phyloP scores from a whole-genome alignment of 805 yeast genomes.

The Ogataea pignaliae region DNA sequence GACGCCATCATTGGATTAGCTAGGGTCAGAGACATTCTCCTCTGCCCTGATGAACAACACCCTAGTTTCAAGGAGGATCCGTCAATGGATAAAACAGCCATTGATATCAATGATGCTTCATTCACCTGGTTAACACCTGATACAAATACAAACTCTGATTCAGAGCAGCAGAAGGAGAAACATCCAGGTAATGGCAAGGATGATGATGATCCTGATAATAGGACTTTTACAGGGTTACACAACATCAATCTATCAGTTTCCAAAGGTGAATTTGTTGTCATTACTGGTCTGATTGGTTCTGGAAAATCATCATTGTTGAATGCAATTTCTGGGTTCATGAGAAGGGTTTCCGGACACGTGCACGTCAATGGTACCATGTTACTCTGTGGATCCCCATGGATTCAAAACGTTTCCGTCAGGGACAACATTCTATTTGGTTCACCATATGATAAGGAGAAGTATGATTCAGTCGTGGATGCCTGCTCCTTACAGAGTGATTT shows the following conservation, averaged over 20 bases:
- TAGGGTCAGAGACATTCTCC: conserved; percentile 51
- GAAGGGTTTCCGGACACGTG: conserved; percentile 44
- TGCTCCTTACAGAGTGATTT: conserved; percentile 68
- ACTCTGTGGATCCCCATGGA: conserved; percentile 59
- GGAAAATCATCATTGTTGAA: conserved; percentile 72
- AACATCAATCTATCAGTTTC: conserved; percentile 49
- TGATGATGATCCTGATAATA: conserved; percentile 42
- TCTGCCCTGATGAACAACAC: conserved; percentile 20
- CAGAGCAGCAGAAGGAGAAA: neutral
- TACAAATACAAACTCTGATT: neutral
- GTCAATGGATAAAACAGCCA: conserved; percentile 29
- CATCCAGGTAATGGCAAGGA: conserved; percentile 15
- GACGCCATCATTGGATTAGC: conserved; percentile 59
- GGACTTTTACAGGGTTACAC: conserved; percentile 33
- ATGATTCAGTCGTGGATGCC: conserved; percentile 49
- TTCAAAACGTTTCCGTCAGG: conserved; percentile 71
- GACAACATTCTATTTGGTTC: conserved; percentile 70
- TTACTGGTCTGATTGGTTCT: conserved; percentile 77
- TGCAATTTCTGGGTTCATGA: conserved; percentile 69
- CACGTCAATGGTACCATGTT: conserved; percentile 50
- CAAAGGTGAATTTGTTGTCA: conserved; percentile 67
- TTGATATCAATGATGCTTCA: conserved; percentile 46
- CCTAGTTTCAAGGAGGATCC: neutral
- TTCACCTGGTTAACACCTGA: conserved; percentile 62
- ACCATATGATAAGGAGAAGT: conserved; percentile 41